Evolutionary conservation across 305 asterid genomes (phyloP), one percentile per base, ranked within the genome.

Genomic region (Fraxinus nigra): DNA sequence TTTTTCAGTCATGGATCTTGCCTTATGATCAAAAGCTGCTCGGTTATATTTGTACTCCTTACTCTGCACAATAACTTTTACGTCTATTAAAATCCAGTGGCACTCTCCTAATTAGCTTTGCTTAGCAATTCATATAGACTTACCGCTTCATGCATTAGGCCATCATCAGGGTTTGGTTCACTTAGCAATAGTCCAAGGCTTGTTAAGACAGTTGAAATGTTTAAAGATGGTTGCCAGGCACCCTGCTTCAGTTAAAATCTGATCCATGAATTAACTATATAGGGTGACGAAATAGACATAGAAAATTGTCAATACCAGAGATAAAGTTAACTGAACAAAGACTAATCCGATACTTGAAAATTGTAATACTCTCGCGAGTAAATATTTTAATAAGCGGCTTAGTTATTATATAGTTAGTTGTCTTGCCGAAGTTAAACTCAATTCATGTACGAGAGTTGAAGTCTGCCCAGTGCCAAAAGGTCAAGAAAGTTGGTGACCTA

Each of bases 141-240:
- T 83, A 94, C 98, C 82, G 90, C 97, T 75, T 94, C 98, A 78
- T 91, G 93, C 98, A 92, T 94, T 82, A 94, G 91, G 70, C 98
- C 97, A 86, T 94, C 98, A 80, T 94, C 98, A 43, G 97, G 98
- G 86, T 94, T 94, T 76, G 98, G 98, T 83, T 94, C 98, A 83
- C 89, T 88, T 65, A 92, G 86, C 80, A 94, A 83, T 81, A 92
- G 90, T 20, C 97, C 92, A 67, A 94, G 91, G 90, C 98, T 89
- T 75, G 94, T 90, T 81, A 94, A 83, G 82, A 92, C 90, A 51
- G 97, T 90, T 80, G 98, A 94, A 90, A 94, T 90, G 84, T 92
- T 92, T 90, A 92, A 87, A 85, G 98, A 94, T 80, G 97, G 98
- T 84, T 92, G 97, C 98, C 98, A 94, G 10, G 95, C 88, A 77